Conservation (phyloP, 306 rosid species). For the Lathyrus tuberosus region DNA sequence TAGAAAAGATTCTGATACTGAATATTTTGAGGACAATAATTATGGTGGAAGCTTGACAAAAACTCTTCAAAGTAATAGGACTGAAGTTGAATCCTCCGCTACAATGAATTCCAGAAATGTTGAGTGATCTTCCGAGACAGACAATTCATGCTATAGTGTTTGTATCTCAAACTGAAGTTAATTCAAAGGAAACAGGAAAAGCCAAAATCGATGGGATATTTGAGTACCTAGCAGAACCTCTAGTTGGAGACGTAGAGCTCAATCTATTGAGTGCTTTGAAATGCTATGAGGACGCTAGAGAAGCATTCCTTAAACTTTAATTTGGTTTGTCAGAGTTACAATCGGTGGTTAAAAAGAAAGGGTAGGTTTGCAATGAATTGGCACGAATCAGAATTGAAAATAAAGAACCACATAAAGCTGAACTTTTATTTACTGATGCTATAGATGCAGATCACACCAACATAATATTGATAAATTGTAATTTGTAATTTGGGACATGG, state of each 20-base stretch:
- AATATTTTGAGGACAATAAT: slow-evolving; percentile 41
- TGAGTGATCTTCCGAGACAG: slow-evolving; percentile 43
- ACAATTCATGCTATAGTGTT: slow-evolving; percentile 36
- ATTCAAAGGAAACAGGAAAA: slow-evolving; percentile 49
- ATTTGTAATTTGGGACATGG: slow-evolving; percentile 99
- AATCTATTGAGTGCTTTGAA: slow-evolving; percentile 66
- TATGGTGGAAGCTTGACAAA: slow-evolving; percentile 35
- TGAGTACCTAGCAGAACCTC: slow-evolving; percentile 76
- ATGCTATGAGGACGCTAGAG: slow-evolving; percentile 85
- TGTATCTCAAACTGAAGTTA: slow-evolving; percentile 48
- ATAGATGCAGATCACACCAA: slow-evolving; percentile 90
- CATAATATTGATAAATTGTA: slow-evolving; percentile 84
- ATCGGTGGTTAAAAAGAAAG: slow-evolving; percentile 72
- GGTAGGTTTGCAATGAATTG: slow-evolving; percentile 94
- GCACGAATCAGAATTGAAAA: slow-evolving; percentile 81
- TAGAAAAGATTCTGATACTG: slow-evolving; percentile 41
- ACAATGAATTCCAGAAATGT: slow-evolving; percentile 41
- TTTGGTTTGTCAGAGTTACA: slow-evolving; percentile 71
- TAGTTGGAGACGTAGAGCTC: slow-evolving; percentile 60
- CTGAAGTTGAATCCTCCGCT: slow-evolving; percentile 41
- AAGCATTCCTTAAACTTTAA: slow-evolving; percentile 65
- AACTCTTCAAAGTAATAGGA: slow-evolving; percentile 32
- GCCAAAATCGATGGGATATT: slow-evolving; percentile 87
- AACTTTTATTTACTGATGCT: slow-evolving; percentile 78
- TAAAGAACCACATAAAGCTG: slow-evolving; percentile 74